Conservation (phyloP, 2,329 filamentous ascomycete genomes). For the Onygenales sp. region DNA sequence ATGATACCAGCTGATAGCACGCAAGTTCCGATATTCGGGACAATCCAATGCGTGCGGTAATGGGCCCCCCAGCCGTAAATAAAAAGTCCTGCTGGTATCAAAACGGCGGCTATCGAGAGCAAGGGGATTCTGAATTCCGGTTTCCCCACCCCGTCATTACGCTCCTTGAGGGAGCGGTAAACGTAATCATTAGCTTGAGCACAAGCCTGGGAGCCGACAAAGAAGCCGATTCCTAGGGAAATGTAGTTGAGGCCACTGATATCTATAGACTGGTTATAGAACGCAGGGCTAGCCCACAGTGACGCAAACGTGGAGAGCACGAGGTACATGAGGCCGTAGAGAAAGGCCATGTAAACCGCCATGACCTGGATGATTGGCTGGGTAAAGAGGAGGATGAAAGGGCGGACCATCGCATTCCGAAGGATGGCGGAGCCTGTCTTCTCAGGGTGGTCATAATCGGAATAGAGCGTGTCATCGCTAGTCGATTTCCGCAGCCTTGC, state of each 20-base stretch:
- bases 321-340: constrained; percentile 56
- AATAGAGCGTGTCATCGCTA: constrained; percentile 15
- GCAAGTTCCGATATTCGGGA: constrained; percentile 29
- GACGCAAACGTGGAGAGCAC: constrained; percentile 49
- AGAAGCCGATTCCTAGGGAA: constrained; percentile 54
- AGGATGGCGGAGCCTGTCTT: constrained; percentile 21
- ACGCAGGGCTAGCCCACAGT: constrained; percentile 39
- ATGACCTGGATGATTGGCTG: constrained; percentile 52
- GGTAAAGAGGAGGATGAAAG: constrained; percentile 45
- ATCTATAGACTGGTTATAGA: constrained; percentile 47
- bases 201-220: constrained; percentile 42
- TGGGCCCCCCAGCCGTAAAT: constrained; percentile 52
- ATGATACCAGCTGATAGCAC: constrained; percentile 7
- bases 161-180: background rate
- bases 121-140: constrained; percentile 38
- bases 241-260: constrained; percentile 56
- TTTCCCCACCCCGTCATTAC: background rate
- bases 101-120: constrained; percentile 46
- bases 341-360: constrained; percentile 45
- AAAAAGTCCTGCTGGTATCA: constrained; percentile 48
- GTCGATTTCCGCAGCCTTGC: constrained; percentile 30
- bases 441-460: constrained; percentile 18
- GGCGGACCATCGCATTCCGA: constrained; percentile 40
- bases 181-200: constrained; percentile 18
- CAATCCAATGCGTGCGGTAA: constrained; percentile 46